Evolutionary conservation across 805 yeast species (phyloP).

Genomic region (Metschnikowia koreensis): DNA sequence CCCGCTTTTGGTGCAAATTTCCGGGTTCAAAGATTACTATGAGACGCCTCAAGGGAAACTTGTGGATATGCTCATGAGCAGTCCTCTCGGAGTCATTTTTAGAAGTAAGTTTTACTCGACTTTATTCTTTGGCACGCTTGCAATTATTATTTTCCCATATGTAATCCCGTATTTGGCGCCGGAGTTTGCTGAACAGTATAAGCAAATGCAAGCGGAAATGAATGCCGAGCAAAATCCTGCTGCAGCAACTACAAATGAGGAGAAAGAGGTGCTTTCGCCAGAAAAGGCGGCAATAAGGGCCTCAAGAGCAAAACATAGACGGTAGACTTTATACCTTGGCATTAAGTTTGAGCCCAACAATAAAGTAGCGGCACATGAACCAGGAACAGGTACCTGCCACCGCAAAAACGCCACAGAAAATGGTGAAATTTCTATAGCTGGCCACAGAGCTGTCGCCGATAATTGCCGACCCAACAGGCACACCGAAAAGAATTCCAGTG

Average conservation of each 20-base stretch:
- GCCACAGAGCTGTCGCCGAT: slow-evolving; percentile 30
- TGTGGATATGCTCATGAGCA: slow-evolving; percentile 31
- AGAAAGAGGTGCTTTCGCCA: not conserved
- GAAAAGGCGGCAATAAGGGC: not conserved
- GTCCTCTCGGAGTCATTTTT: slow-evolving; percentile 44
- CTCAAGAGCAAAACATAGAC: not conserved
- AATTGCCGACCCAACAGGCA: slow-evolving; percentile 37
- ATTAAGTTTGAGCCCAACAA: slow-evolving; percentile 41
- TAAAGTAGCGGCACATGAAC: slow-evolving; percentile 41
- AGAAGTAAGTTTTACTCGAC: slow-evolving; percentile 35
- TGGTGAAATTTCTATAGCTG: slow-evolving; percentile 43
- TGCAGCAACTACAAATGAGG: not conserved
- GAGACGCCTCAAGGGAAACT: slow-evolving; percentile 31
- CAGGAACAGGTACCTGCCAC: slow-evolving; percentile 39
- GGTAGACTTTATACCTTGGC: slow-evolving; percentile 11
- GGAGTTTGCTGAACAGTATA: slow-evolving; percentile 34
- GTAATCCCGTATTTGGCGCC: slow-evolving; percentile 32
- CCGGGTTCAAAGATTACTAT: slow-evolving; percentile 32
- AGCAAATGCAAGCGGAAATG: slow-evolving; percentile 19
- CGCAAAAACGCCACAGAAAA: slow-evolving; percentile 44
- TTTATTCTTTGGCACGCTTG: slow-evolving; percentile 27
- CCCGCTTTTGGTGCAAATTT: slow-evolving; percentile 24
- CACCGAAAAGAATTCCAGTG: slow-evolving; percentile 34
- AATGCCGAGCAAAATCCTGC: not conserved
- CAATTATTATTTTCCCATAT: slow-evolving; percentile 33